Evolutionary conservation across 1,284 basidiomycete species (phyloP).

Genomic region (Trichosporon ovoides): DNA sequence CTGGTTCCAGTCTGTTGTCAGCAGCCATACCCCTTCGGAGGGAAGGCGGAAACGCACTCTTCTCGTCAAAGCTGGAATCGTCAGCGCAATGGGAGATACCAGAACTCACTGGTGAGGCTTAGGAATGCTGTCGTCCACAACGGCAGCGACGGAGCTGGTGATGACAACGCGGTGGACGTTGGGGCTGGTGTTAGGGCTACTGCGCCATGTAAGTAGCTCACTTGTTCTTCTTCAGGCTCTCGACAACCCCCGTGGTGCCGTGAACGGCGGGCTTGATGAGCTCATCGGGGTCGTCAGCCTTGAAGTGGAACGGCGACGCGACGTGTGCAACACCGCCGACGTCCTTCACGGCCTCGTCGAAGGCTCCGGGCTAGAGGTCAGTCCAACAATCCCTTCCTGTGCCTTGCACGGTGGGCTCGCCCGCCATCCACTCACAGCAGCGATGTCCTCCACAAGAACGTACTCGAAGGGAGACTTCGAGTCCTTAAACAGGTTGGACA

Average conservation of each 20-base stretch:
- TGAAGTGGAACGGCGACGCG: constrained; percentile 34
- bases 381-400: not conserved
- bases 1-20: constrained; percentile 59
- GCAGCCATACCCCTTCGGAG: not conserved
- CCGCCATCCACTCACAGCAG: constrained; percentile 46
- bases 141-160: constrained; percentile 41
- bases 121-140: constrained; percentile 4
- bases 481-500: constrained; percentile 53
- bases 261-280: constrained; percentile 60
- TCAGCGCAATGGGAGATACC: not conserved
- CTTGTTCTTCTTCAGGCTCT: constrained; percentile 56
- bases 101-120: constrained; percentile 11
- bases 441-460: constrained; percentile 58
- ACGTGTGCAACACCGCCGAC: constrained; percentile 54
- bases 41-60: not conserved
- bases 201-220: constrained; percentile 28
- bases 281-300: constrained; percentile 48
- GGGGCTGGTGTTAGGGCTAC: constrained; percentile 30
- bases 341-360: constrained; percentile 64
- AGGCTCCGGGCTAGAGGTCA: constrained; percentile 57
- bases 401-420: too few species aligned
- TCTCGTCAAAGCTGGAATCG: constrained; percentile 11
- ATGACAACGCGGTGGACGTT: constrained; percentile 62
- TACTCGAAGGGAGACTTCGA: constrained; percentile 51
- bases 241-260: constrained; percentile 59